Evolutionary conservation across 306 rosid species (phyloP).

Genomic region (Cucurbita pepo): DNA sequence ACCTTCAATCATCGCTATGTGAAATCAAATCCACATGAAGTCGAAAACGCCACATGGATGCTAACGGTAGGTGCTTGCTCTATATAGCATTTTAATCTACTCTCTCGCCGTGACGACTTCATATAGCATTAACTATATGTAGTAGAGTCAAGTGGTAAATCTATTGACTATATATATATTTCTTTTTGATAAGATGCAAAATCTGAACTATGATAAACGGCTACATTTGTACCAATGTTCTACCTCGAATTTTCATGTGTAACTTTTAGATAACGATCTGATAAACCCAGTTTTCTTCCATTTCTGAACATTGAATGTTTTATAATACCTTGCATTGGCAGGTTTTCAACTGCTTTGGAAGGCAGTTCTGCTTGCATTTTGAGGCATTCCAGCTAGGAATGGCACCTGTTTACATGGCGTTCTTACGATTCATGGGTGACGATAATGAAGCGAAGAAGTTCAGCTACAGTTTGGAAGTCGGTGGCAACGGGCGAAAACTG

Average conservation of each 20-base stretch:
- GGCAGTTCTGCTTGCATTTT: conserved; percentile 86
- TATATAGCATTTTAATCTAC: background rate
- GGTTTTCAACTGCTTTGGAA: conserved; percentile 83
- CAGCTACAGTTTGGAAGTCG: conserved; percentile 87
- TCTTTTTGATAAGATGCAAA: background rate
- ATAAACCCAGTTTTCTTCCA: background rate
- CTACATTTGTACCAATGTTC: background rate
- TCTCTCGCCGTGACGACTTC: background rate
- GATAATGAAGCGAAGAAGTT: conserved; percentile 71
- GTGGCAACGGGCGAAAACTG: conserved; percentile 69
- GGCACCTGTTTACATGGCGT: conserved; percentile 87
- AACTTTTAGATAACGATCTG: background rate
- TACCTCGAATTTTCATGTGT: background rate
- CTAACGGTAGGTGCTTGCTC: conserved; percentile 47
- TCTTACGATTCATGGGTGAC: conserved; percentile 84
- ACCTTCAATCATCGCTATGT: conserved; percentile 89
- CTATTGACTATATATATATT: background rate
- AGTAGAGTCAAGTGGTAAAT: too few relatives aligned
- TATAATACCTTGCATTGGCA: conserved; percentile 7
- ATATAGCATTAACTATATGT: background rate
- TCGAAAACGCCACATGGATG: conserved; percentile 98
- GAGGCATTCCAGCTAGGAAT: conserved; percentile 78
- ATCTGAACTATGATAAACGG: background rate
- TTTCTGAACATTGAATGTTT: background rate
- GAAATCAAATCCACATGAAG: conserved; percentile 78